Evolutionary conservation across 2,329 filamentous ascomycete genomes (phyloP), one percentile per base, ranked within the genome.

Genomic region (Esteya vermicola): DNA sequence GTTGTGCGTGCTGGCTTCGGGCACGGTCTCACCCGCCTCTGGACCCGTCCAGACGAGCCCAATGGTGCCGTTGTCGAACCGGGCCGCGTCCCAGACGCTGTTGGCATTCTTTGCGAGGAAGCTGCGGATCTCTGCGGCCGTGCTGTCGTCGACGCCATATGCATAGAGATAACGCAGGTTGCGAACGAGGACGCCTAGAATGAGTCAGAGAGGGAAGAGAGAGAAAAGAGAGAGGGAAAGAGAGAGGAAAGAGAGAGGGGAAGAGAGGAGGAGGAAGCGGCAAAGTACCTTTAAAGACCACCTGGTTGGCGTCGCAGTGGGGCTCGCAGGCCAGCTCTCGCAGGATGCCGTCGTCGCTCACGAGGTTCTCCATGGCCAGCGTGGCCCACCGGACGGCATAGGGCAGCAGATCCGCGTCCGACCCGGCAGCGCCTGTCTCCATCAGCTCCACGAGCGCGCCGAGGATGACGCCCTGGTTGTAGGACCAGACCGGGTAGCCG

Each of bases 21-120:
- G 61, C 2, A 53, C 52, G 3, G 57, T 50, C 27, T 69, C 70
- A 3, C 45, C 45, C 4, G 44, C 42, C 4, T 48, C 42, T 0
- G 77, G 75, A 0, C 77, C 78, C 2, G 67, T 62, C 78, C 79
- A 84, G 14, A 70, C 60, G 2, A 78, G 58, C 16, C 78, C 75
- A 14, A 84, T 55, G 50, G 63, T 58, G 46, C 68, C 63, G 1
- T 57, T 55, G 12, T 55, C 48, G 18, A 25, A 40, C 40, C 75
- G 64, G 51, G 74, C 62, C 34, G 72, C 68, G 9, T 53, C 52
- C 79, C 78, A 84, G 40, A 84, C 74, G 32, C 67, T 70, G 43
- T 78, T 60, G 7, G 78, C 79, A 42, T 81, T 83, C 28, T 55
- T 59, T 35, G 65, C 54, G 39, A 85, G 70, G 41, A 78, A 75